These are phyloP conservation scores for Irpex sp. DNA, from an alignment of 1,284 basidiomycete species.

Conservation along the genomic window DNA sequence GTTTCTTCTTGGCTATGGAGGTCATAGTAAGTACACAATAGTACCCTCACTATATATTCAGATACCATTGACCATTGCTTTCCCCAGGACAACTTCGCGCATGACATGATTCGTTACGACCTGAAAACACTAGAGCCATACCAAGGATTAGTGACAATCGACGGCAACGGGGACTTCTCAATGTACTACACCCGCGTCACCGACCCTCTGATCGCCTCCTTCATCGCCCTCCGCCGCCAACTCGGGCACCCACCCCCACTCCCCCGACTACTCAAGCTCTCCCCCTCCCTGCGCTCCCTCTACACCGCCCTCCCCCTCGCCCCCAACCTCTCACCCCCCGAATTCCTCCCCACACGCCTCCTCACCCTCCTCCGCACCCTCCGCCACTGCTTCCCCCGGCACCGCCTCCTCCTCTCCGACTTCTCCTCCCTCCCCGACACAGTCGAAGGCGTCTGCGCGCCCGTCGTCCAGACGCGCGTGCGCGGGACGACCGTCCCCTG, in stretches of 20 bases:
- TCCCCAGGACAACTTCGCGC: slow-evolving; percentile 90
- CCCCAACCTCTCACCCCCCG: slow-evolving; percentile 86
- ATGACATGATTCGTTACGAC: slow-evolving; percentile 93
- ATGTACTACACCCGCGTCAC: slow-evolving; percentile 82
- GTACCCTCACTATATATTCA: slow-evolving; percentile 4
- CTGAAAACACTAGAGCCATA: slow-evolving; percentile 74
- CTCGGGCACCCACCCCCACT: slow-evolving; percentile 55
- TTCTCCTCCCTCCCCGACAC: slow-evolving; percentile 88
- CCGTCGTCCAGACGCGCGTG: slow-evolving; percentile 95
- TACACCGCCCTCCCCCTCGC: slow-evolving; percentile 80
- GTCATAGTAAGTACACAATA: slow-evolving; percentile 69
- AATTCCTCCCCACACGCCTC: slow-evolving; percentile 94
- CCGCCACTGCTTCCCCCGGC: slow-evolving; percentile 84
- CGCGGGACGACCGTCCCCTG: slow-evolving; percentile 85
- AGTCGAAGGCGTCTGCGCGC: slow-evolving; percentile 82
- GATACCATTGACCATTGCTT: slow-evolving; percentile 2
- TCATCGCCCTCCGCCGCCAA: slow-evolving; percentile 60
- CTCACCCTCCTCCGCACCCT: slow-evolving; percentile 83
- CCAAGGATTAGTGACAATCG: slow-evolving; percentile 83
- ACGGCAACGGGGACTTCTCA: slow-evolving; percentile 82
- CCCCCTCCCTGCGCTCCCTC: slow-evolving; percentile 52
- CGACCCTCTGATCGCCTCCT: slow-evolving; percentile 81
- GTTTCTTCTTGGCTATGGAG: slow-evolving; percentile 93
- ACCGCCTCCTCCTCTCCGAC: slow-evolving; percentile 90
- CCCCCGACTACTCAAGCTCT: slow-evolving; percentile 54